phyloP scores from a whole-genome alignment of 768 basidiomycete genomes.

The Mycena amicta region DNA sequence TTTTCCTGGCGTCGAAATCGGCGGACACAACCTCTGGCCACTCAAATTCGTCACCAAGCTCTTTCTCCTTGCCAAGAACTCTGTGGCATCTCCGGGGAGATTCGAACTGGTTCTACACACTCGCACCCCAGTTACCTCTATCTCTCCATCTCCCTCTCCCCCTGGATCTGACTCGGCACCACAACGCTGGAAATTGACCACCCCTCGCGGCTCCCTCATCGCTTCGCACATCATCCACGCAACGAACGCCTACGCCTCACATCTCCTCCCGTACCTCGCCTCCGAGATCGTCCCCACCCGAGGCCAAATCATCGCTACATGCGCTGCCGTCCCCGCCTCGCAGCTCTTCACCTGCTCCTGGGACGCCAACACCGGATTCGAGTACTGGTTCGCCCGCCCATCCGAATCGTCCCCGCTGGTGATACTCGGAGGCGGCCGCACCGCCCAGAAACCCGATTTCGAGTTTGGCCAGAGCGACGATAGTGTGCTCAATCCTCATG shows the following conservation, averaged over 20 bases:
- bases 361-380: conserved; percentile 51
- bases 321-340: conserved; percentile 37
- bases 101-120: conserved; percentile 66
- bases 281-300: conserved; percentile 68
- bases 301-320: conserved; percentile 62
- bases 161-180: too few relatives aligned
- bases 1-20: conserved; percentile 53
- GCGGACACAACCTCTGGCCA: conserved; percentile 75
- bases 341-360: conserved; percentile 48
- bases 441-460: conserved; percentile 41
- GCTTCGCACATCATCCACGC: conserved; percentile 79
- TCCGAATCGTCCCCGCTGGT: conserved; percentile 50
- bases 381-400: conserved; percentile 85
- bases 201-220: conserved; percentile 64
- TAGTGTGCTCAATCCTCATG: conserved; percentile 45
- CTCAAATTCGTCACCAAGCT: conserved; percentile 75
- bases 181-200: conserved; percentile 58
- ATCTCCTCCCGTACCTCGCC: conserved; percentile 70
- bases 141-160: conserved; percentile 28
- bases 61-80: conserved; percentile 42
- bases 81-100: conserved; percentile 23
- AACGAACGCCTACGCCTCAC: conserved; percentile 81
- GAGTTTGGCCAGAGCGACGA: conserved; percentile 65
- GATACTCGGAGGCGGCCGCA: conserved; percentile 73
- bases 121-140: conserved; percentile 64